These are phyloP conservation scores for Candida tibetensis DNA, from an alignment of 805 yeast species.

Conservation along the genomic window DNA sequence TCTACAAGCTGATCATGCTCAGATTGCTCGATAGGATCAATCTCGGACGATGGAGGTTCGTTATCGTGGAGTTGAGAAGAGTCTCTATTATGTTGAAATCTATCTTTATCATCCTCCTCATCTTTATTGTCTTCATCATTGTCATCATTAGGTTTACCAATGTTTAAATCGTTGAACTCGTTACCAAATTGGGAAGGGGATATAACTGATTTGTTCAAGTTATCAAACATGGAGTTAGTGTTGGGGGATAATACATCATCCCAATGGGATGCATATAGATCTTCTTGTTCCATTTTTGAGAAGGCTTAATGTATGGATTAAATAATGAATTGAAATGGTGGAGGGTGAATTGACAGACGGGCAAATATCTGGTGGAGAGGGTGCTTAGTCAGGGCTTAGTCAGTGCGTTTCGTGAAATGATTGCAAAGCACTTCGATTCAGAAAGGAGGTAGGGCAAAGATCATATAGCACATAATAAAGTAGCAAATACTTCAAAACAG, in stretches of 20 bases:
- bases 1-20: constrained; percentile 22
- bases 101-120: constrained; percentile 6
- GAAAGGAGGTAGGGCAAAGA: no score
- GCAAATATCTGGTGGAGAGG: neutral
- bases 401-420: no score
- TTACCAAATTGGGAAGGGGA: constrained; percentile 2
- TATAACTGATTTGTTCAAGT: constrained; percentile 9
- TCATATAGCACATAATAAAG: no score
- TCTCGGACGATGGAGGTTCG: neutral
- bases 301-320: constrained; percentile 2
- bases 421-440: no score
- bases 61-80: neutral
- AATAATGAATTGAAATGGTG: neutral
- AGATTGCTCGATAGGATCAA: constrained; percentile 14
- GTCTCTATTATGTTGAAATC: neutral
- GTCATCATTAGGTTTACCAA: constrained; percentile 10
- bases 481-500: no score
- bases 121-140: constrained; percentile 13
- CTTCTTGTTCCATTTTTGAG: constrained; percentile 44
- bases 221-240: constrained; percentile 17
- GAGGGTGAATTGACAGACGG: neutral
- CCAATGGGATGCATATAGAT: constrained; percentile 58
- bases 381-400: neutral
- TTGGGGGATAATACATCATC: constrained; percentile 43
- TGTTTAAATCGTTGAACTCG: constrained; percentile 7